A percentile compares a stretch with the other conserved stretches of the same genome.
Evolutionary conservation across 2,329 filamentous ascomycete species (phyloP).

Genomic region (Xylogone sp.): DNA sequence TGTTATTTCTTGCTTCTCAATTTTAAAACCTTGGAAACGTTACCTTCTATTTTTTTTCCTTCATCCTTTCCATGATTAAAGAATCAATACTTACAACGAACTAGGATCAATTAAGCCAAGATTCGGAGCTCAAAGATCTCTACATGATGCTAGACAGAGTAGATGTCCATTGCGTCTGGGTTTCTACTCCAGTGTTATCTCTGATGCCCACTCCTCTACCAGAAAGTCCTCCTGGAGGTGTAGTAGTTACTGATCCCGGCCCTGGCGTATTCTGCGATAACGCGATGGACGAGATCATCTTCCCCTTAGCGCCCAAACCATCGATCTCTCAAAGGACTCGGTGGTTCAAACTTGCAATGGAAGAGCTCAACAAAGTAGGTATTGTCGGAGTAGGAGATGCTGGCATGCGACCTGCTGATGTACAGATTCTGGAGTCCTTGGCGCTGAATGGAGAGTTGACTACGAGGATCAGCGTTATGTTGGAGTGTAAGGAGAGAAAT

Average conservation of each 20-base stretch:
- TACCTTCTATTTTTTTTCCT: no score
- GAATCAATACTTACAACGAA: conserved; percentile 17
- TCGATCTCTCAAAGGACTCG: conserved; percentile 45
- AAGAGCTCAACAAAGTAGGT: conserved; percentile 58
- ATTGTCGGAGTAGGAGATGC: conserved; percentile 69
- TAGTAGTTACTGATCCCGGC: conserved; percentile 57
- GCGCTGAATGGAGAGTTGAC: conserved; percentile 50
- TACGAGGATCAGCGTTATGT: conserved; percentile 64
- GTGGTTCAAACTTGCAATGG: conserved; percentile 58
- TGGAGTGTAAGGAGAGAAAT: conserved; percentile 62
- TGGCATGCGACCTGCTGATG: conserved; percentile 51
- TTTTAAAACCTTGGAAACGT: neutral
- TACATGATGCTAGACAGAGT: conserved; percentile 69
- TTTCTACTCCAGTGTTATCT: conserved; percentile 59
- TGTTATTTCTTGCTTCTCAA: conserved; percentile 37
- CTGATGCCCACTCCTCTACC: conserved; percentile 49
- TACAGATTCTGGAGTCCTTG: conserved; percentile 51
- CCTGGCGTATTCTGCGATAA: conserved; percentile 71
- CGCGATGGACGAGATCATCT: conserved; percentile 58
- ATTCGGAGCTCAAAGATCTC: conserved; percentile 46
- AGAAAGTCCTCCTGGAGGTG: conserved; percentile 56
- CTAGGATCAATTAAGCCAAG: conserved; percentile 50
- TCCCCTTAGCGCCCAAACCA: conserved; percentile 53
- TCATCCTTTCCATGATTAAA: neutral
- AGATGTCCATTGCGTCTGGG: conserved; percentile 68